A percentile compares a stretch with the other conserved stretches of the same genome.
phyloP scores from a whole-genome alignment of 192 early-diverging fungal genomes.

The Backusella tarrabulga region DNA sequence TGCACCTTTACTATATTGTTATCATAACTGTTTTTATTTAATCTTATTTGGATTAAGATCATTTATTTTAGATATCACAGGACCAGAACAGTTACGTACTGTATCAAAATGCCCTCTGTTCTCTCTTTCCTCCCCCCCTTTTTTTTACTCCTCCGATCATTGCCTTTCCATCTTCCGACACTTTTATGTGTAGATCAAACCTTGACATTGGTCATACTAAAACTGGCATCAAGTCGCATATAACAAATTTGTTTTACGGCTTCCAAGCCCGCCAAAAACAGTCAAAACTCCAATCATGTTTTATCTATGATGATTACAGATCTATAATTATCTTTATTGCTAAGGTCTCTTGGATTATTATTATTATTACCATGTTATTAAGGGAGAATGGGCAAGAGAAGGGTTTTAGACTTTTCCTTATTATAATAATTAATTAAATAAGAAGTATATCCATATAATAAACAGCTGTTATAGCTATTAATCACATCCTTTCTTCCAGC shows the following conservation, averaged over 20 bases:
- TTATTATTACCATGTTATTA: not conserved
- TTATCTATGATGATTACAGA: not conserved
- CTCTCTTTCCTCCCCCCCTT: not conserved
- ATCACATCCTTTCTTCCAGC: not conserved
- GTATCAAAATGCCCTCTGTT: not conserved
- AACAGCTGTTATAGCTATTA: not conserved
- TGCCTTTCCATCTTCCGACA: not conserved
- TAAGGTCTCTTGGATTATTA: not conserved
- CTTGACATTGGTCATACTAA: not conserved
- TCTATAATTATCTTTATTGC: not conserved
- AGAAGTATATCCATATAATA: not conserved
- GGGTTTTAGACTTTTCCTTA: not conserved
- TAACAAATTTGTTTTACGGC: not conserved
- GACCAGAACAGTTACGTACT: not conserved
- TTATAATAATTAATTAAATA: not conserved
- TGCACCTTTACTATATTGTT: not conserved
- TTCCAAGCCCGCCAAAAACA: not conserved
- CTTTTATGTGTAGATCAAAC: not conserved
- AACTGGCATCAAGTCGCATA: slow-evolving; percentile 6
- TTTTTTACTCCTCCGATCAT: not conserved
- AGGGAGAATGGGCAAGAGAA: not conserved
- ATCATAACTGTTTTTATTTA: slow-evolving; percentile 1
- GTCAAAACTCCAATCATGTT: not conserved
- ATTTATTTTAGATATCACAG: not conserved
- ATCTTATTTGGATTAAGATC: not conserved